Evolutionary conservation across 1,284 basidiomycete species (phyloP).

Genomic region (Ganoderma boninense): DNA sequence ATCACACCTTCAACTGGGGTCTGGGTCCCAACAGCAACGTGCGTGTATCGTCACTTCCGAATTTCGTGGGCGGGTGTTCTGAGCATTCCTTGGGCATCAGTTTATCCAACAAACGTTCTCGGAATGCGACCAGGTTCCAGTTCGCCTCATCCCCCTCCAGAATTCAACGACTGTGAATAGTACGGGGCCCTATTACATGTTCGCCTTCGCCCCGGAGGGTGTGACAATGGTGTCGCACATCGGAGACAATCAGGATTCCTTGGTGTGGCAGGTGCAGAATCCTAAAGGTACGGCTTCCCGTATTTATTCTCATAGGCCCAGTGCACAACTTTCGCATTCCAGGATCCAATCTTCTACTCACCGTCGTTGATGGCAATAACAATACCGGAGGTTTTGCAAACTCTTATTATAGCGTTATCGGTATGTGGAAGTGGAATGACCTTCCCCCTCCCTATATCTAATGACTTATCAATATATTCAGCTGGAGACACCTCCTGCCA

Average conservation of each 20-base stretch:
- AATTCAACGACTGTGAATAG: slow-evolving; percentile 33
- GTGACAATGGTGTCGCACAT: slow-evolving; percentile 50
- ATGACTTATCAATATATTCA: background rate
- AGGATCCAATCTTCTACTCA: slow-evolving; percentile 53
- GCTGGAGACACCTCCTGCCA: slow-evolving; percentile 50
- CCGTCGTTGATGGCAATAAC: slow-evolving; percentile 54
- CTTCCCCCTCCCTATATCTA: background rate
- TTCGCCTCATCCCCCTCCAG: slow-evolving; percentile 31
- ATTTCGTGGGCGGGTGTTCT: background rate
- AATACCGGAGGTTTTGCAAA: slow-evolving; percentile 51
- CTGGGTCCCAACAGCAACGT: slow-evolving; percentile 31
- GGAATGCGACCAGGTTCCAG: slow-evolving; percentile 34
- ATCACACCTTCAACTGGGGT: slow-evolving; percentile 37
- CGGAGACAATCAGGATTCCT: slow-evolving; percentile 47
- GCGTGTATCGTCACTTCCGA: slow-evolving; percentile 5
- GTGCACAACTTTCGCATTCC: background rate
- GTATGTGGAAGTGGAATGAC: slow-evolving; percentile 37
- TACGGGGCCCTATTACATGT: slow-evolving; percentile 58
- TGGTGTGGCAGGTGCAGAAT: slow-evolving; percentile 55
- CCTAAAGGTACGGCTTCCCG: slow-evolving; percentile 47
- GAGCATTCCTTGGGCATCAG: slow-evolving; percentile 15
- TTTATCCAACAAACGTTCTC: slow-evolving; percentile 22
- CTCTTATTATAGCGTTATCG: slow-evolving; percentile 44
- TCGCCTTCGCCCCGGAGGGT: slow-evolving; percentile 52
- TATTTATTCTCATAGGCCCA: background rate